These are phyloP conservation scores for Vickermania spadyakhi DNA, from an alignment of 208 protist species.

Conservation along the genomic window DNA sequence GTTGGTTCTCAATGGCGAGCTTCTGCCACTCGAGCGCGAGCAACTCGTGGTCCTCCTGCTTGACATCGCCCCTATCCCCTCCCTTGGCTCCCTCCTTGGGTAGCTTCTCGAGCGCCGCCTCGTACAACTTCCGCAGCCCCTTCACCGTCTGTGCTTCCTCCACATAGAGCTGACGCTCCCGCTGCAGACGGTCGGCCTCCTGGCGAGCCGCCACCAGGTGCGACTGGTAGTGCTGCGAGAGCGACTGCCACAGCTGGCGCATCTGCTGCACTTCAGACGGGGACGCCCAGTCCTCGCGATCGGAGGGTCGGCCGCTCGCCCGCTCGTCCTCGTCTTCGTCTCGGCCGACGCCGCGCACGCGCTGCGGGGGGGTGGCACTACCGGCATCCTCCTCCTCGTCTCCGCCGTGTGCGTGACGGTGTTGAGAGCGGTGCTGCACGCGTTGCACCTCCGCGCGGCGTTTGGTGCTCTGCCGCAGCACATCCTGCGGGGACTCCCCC, in stretches of 20 bases:
- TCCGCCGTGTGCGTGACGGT: too few relatives aligned
- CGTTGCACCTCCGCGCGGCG: not conserved
- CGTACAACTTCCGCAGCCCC: slow-evolving; percentile 30
- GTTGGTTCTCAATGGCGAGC: slow-evolving; percentile 55
- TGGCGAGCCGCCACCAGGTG: slow-evolving; percentile 23
- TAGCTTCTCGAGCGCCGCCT: slow-evolving; percentile 10
- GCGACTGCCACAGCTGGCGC: slow-evolving; percentile 20
- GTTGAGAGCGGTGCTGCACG: not conserved
- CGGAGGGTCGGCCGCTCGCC: not conserved
- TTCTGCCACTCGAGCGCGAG: slow-evolving; percentile 44
- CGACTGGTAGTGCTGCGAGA: slow-evolving; percentile 23
- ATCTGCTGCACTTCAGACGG: slow-evolving; percentile 62
- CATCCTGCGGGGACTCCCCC: not conserved
- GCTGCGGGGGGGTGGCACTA: not conserved
- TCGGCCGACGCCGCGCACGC: not conserved
- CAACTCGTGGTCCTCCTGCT: slow-evolving; percentile 41
- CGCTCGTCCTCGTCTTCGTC: too few relatives aligned
- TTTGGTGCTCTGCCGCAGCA: not conserved
- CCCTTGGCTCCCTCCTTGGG: not conserved
- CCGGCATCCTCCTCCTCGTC: too few relatives aligned
- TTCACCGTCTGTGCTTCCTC: slow-evolving; percentile 11
- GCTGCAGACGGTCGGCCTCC: slow-evolving; percentile 14
- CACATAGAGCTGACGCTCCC: slow-evolving; percentile 10
- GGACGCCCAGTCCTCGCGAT: slow-evolving; percentile 51
- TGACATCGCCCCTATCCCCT: slow-evolving; percentile 14